Percentiles rank a stretch among this genome's conserved stretches.
These are phyloP conservation scores for Yamadazyma kanchanaburiensis DNA, from an alignment of 1,139 yeast species.

Conservation along the genomic window DNA sequence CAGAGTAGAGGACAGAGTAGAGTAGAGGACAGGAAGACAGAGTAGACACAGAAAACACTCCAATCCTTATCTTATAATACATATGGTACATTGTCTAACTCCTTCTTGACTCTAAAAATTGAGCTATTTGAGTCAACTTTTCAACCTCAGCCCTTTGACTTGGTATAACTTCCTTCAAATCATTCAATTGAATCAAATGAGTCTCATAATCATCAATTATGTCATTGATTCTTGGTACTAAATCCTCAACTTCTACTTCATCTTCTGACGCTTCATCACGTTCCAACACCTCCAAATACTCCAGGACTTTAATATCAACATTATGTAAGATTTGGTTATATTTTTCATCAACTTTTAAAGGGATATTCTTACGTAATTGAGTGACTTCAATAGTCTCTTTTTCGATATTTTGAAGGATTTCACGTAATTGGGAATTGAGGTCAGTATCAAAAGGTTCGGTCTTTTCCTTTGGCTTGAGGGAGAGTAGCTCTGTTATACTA, in stretches of 20 bases:
- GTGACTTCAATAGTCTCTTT: conserved; percentile 54
- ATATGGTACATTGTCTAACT: too few relatives aligned
- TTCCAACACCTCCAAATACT: conserved; percentile 17
- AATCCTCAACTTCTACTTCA: conserved; percentile 2
- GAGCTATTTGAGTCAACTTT: conserved; percentile 26
- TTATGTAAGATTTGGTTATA: conserved; percentile 26
- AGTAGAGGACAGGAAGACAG: too few relatives aligned
- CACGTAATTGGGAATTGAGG: conserved; percentile 51
- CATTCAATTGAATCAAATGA: conserved; percentile 14
- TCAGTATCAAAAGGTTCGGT: conserved; percentile 64
- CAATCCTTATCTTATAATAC: too few relatives aligned
- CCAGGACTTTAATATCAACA: conserved; percentile 33
- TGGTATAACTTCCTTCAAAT: conserved; percentile 30
- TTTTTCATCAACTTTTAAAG: conserved; percentile 27
- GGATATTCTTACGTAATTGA: conserved; percentile 50
- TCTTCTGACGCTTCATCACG: not conserved
- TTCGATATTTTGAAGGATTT: conserved; percentile 53
- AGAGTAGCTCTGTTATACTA: conserved; percentile 22
- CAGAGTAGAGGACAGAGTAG: too few relatives aligned
- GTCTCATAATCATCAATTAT: conserved; percentile 25
- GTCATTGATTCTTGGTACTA: conserved; percentile 11
- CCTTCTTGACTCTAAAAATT: conserved; percentile 28
- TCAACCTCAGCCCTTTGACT: conserved; percentile 29
- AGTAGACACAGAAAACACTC: too few relatives aligned
- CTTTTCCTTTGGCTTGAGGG: conserved; percentile 33